These are phyloP conservation scores for Cyclotella atomus DNA, from an alignment of 108 stramenopile species.

Conservation along the genomic window DNA sequence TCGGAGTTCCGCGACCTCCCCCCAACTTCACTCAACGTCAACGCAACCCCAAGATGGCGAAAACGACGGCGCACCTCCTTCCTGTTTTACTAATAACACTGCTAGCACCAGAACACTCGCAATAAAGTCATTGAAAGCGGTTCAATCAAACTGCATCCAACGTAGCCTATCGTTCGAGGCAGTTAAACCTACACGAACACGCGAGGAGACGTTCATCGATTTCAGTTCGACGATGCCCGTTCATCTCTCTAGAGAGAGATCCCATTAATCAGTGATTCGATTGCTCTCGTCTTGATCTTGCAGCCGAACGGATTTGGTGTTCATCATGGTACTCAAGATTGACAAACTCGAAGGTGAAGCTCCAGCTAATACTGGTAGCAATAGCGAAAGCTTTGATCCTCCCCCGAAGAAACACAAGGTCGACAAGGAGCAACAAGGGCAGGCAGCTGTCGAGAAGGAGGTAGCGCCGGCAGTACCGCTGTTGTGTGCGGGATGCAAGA, in stretches of 20 bases:
- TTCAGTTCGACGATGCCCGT: conserved; percentile 21
- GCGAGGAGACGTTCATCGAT: conserved; percentile 1
- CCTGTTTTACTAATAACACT: no score
- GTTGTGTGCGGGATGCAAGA: conserved; percentile 38
- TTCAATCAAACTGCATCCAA: background rate
- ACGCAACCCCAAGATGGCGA: background rate
- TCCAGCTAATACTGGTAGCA: background rate
- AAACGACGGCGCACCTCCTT: background rate
- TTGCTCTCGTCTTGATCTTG: no score
- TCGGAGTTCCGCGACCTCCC: no score
- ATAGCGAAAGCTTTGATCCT: background rate
- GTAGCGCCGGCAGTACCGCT: background rate
- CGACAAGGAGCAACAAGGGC: background rate
- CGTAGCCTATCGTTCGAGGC: background rate
- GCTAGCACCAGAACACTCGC: no score
- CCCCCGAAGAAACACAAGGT: conserved; percentile 12
- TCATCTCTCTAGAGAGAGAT: no score
- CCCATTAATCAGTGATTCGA: no score
- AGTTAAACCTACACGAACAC: background rate
- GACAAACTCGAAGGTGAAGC: background rate
- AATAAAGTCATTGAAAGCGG: background rate
- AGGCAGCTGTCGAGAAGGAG: background rate
- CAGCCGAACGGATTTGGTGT: background rate
- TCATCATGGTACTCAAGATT: conserved; percentile 25
- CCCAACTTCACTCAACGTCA: no score